These are phyloP conservation scores for Chrysosphaeria jannelii DNA, from an alignment of 2,329 filamentous ascomycete species.

Conservation along the genomic window DNA sequence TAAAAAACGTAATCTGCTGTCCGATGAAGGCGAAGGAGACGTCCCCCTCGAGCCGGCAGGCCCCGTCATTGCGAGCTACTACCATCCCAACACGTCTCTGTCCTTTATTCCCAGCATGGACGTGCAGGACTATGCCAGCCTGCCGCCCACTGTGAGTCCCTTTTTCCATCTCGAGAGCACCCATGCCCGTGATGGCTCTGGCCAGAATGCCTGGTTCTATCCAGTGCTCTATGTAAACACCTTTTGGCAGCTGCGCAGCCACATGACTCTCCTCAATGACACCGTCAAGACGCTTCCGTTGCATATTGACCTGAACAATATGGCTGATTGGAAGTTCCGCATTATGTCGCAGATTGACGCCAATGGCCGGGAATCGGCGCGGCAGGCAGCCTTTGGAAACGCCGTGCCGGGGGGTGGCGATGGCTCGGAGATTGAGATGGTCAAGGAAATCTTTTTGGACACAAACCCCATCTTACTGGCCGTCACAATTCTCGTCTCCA, in stretches of 20 bases:
- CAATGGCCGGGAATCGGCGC: slow-evolving; percentile 56
- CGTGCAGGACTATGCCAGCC: slow-evolving; percentile 28
- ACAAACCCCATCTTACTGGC: slow-evolving; percentile 76
- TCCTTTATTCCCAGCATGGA: slow-evolving; percentile 63
- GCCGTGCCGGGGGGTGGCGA: slow-evolving; percentile 51
- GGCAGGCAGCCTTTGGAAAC: slow-evolving; percentile 45
- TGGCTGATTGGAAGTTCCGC: slow-evolving; percentile 72
- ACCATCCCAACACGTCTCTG: slow-evolving; percentile 81
- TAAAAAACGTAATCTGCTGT: slow-evolving; percentile 73
- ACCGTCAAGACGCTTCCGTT: slow-evolving; percentile 61
- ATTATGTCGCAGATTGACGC: slow-evolving; percentile 62
- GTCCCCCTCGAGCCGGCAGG: slow-evolving; percentile 15
- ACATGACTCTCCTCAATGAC: slow-evolving; percentile 78
- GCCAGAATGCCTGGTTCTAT: slow-evolving; percentile 78
- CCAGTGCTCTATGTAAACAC: slow-evolving; percentile 80
- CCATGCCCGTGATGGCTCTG: slow-evolving; percentile 53
- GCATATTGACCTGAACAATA: slow-evolving; percentile 55
- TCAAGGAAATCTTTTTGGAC: slow-evolving; percentile 85
- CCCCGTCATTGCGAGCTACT: slow-evolving; percentile 57
- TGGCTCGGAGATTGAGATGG: slow-evolving; percentile 81
- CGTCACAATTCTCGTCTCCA: slow-evolving; percentile 55
- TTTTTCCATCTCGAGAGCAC: slow-evolving; percentile 55
- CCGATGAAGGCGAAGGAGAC: slow-evolving; percentile 18
- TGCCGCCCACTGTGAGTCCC: slow-evolving; percentile 46
- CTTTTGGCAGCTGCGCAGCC: slow-evolving; percentile 80